Base-by-base conservation (phyloP, 2,329 filamentous ascomycete species). In the Stachybotrys elegans region DNA sequence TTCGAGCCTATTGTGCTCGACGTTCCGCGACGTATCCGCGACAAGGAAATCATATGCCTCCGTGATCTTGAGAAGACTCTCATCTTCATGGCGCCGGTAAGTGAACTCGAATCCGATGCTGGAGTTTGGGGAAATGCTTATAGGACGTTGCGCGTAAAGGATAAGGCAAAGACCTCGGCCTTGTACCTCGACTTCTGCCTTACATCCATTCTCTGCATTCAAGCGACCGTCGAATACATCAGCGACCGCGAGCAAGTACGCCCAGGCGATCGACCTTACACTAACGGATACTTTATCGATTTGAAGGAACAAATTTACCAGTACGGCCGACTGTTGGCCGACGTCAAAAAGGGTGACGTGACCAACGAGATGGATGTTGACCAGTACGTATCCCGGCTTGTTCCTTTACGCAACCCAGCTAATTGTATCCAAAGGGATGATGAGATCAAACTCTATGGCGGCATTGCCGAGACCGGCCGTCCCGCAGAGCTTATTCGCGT, bases 241-340 rank as follows among this genome's bases (percentile, higher is more conserved):
- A 84, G 81, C 73, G 89, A 94, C 63, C 83, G 83, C 63, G 91
- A 97, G 66, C 88, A 92, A 70, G 84, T 84, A 54, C 82, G 88
- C 63, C 86, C 88, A 48, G 75, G 81, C 67, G 92, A 97, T 67
- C 84, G 86, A 58, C 89, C 90, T 54, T 97, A 96, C 75, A 93
- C 85, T 76, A 89, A 87, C 78, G 88, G 88, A 62, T 97, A 97
- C 70, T 96, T 96, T 65, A 85, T 96, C 70, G 92, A 97, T 72
- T 83, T 97, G 49, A 84, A 94, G 65, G 88, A 94, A 65, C 91
- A 96, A 79, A 90, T 96, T 57, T 81, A 84, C 63, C 81, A 88
- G 63, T 95, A 95, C 79, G 91, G 89, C 48, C 80, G 83, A 58
- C 87, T 93, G 63, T 82, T 96, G 57, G 83, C 84, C 51, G 83